phyloP scores from a whole-genome alignment of 768 basidiomycete species.

The Leccinum aurantiacum region DNA sequence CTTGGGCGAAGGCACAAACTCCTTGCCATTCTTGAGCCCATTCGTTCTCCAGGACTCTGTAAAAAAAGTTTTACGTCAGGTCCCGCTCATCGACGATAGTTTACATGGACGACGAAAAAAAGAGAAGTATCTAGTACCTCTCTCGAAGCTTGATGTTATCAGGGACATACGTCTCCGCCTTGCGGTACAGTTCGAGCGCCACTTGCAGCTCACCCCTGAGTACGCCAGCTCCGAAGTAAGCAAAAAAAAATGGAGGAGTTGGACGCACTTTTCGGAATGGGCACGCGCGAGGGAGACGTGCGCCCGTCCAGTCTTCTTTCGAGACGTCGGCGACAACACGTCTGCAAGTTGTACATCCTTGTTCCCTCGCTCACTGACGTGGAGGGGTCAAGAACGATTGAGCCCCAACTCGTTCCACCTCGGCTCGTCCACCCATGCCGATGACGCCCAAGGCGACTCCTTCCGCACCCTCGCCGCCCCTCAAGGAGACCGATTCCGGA shows the following conservation, averaged over 20 bases:
- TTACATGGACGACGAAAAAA: conserved; percentile 55
- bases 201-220: conserved; percentile 72
- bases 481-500: conserved; percentile 64
- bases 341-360: conserved; percentile 62
- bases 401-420: conserved; percentile 58
- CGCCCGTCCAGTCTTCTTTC: conserved; percentile 79
- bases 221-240: not conserved
- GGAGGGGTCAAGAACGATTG: not conserved
- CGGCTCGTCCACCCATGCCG: conserved; percentile 59
- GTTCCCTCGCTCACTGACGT: conserved; percentile 54
- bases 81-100: conserved; percentile 53
- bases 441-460: conserved; percentile 72
- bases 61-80: conserved; percentile 17
- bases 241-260: not conserved
- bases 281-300: conserved; percentile 82
- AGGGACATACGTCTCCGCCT: conserved; percentile 81
- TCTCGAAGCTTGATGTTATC: conserved; percentile 83
- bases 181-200: conserved; percentile 79
- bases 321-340: conserved; percentile 67
- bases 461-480: conserved; percentile 74
- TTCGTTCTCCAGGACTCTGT: conserved; percentile 80
- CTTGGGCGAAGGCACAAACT: conserved; percentile 56
- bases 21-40: conserved; percentile 67
- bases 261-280: conserved; percentile 73
- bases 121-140: conserved; percentile 76